These are phyloP conservation scores for Pythium oligandrum DNA, from an alignment of 352 stramenopile genomes.

Conservation along the genomic window DNA sequence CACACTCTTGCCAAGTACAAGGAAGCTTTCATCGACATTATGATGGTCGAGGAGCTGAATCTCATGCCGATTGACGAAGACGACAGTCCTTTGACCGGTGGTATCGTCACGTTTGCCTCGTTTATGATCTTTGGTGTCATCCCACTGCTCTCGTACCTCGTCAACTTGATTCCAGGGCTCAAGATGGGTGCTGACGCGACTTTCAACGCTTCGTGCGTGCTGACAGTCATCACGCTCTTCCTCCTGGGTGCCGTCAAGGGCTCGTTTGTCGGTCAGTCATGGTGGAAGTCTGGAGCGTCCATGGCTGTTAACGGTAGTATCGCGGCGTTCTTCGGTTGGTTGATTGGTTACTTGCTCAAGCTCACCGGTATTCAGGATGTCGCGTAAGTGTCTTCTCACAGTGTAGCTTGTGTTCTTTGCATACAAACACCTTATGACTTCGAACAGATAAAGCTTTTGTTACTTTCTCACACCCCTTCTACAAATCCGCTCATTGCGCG, in stretches of 20 bases:
- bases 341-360: slow-evolving; percentile 80
- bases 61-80: slow-evolving; percentile 93
- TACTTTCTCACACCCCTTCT: slow-evolving; percentile 19
- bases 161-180: slow-evolving; percentile 76
- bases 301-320: slow-evolving; percentile 80
- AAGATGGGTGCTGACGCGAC: slow-evolving; percentile 50
- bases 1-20: slow-evolving; percentile 96
- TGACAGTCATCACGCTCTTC: slow-evolving; percentile 93
- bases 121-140: slow-evolving; percentile 91
- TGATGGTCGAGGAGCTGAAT: slow-evolving; percentile 96
- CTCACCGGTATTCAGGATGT: slow-evolving; percentile 78
- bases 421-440: neutral
- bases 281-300: slow-evolving; percentile 53
- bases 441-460: neutral
- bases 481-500: slow-evolving; percentile 64
- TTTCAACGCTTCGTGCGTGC: slow-evolving; percentile 91
- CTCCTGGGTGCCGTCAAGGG: slow-evolving; percentile 91
- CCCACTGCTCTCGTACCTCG: slow-evolving; percentile 91
- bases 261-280: slow-evolving; percentile 76
- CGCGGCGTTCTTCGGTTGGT: slow-evolving; percentile 65
- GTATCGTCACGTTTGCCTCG: slow-evolving; percentile 87
- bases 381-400: slow-evolving; percentile 21
- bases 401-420: neutral
- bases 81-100: slow-evolving; percentile 80
- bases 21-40: slow-evolving; percentile 96